Base-by-base conservation (phyloP, 306 rosid species). In the Hippophae rhamnoides region DNA sequence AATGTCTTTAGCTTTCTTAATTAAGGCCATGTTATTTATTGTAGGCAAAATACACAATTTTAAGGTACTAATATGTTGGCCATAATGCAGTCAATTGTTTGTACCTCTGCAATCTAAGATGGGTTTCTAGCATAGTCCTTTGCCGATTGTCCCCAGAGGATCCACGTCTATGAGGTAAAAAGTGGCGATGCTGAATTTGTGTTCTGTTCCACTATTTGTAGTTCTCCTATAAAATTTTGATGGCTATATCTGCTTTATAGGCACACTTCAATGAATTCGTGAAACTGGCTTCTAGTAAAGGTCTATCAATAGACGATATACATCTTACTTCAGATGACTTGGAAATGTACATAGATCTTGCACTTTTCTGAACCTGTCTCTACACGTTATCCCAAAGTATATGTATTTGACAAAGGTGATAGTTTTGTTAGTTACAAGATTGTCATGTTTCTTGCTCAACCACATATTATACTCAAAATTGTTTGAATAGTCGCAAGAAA, bases 211-310 rank as follows among this genome's bases (percentile, higher is more conserved):
- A 62, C 61, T 48, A 59, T 68, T 18, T 23, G 41, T 11, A 54
- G 5, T 25, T 75, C 41, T 67, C 12, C 62, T 70, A 47, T 51
- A 3, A 57, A 57, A 47, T 71, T 76, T 64, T 81, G 78, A 75
- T 60, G 57, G 67, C 40, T 69, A 52, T 42, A 47, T 60, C 47
- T 57, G 47, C 53, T 70, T 71, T 80, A 44, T 82, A 92, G 96
- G 86, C 89, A 85, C 67, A 80, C 75, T 71, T 79, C 41, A 79
- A 73, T 62, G 96, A 87, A 70, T 92, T 92, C 68, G 84, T 89
- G 58, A 92, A 92, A 81, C 98, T 96, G 69, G 95, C 89, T 69
- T 85, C 98, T 48, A 85, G 89, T 80, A 87, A 87, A 80, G 96
- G 98, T 69, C 61, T 83, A 76, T 69, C 78, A 38, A 79, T 87